phyloP scores from a whole-genome alignment of 306 rosid genomes.

The Malus sylvestris region DNA sequence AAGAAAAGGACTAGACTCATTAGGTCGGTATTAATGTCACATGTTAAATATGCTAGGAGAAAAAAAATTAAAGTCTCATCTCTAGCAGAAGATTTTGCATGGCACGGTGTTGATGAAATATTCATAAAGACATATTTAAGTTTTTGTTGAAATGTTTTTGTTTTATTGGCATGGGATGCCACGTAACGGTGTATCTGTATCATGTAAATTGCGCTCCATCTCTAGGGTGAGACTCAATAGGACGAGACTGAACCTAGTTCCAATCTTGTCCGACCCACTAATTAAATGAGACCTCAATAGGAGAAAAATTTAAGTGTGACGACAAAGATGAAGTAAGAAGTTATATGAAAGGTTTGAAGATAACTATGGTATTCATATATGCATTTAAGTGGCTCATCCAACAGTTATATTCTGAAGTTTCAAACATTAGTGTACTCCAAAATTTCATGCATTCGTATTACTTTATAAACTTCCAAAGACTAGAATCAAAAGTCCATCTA shows the following conservation, averaged over 20 bases:
- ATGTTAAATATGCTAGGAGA: neutral
- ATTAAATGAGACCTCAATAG: neutral
- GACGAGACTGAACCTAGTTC: neutral
- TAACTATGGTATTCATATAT: no score
- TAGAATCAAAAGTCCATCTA: neutral
- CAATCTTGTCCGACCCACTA: neutral
- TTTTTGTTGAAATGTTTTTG: no score
- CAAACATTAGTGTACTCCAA: no score
- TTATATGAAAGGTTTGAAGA: no score
- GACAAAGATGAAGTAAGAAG: neutral
- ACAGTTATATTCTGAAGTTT: no score
- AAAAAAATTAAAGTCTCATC: neutral
- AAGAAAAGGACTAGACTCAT: neutral
- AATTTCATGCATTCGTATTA: neutral
- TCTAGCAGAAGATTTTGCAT: neutral
- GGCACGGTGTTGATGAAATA: neutral
- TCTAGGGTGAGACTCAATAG: neutral
- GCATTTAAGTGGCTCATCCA: neutral
- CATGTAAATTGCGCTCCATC: no score
- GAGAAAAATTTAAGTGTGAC: no score
- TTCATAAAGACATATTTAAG: no score
- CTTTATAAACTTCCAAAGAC: neutral
- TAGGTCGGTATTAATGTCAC: neutral
- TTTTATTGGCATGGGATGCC: no score
- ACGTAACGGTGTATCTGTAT: fast-evolving